phyloP scores from a whole-genome alignment of 495 filamentous ascomycete species.

The Aspergillus sparsus region DNA sequence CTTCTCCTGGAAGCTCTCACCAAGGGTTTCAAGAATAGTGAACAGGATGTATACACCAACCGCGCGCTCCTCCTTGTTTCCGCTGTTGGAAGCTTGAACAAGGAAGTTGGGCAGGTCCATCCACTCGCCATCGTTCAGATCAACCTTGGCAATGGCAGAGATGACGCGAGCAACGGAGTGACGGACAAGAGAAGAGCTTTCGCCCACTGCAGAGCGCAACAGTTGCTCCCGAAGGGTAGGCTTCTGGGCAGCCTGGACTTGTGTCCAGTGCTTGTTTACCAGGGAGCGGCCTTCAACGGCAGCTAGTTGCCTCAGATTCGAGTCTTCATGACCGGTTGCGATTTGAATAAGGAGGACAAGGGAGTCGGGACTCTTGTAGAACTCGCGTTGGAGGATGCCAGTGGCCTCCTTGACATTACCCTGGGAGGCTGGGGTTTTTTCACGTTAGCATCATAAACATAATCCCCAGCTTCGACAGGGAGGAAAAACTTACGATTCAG shows the following conservation, averaged over 20 bases:
- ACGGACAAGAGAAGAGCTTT: constrained; percentile 70
- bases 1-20: constrained; percentile 74
- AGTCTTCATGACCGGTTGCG: constrained; percentile 69
- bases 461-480: background rate
- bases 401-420: constrained; percentile 81
- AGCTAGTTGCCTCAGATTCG: constrained; percentile 79
- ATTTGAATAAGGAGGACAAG: constrained; percentile 83
- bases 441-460: constrained; percentile 4
- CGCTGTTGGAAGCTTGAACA: constrained; percentile 67
- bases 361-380: constrained; percentile 81
- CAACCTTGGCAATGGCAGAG: constrained; percentile 79
- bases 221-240: constrained; percentile 75
- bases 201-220: constrained; percentile 76
- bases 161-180: constrained; percentile 89
- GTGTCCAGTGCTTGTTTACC: constrained; percentile 82
- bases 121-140: constrained; percentile 88
- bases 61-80: constrained; percentile 76
- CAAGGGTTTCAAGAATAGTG: constrained; percentile 83
- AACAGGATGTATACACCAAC: constrained; percentile 91
- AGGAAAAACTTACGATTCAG: constrained; percentile 64
- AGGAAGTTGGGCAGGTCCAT: constrained; percentile 74
- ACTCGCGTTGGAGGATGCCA: constrained; percentile 84
- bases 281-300: constrained; percentile 83
- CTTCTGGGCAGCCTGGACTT: constrained; percentile 65
- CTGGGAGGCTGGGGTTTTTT: constrained; percentile 37